Conservation (phyloP, 192 early-diverging fungal genomes). For the Globomyces pollinis-pini region DNA sequence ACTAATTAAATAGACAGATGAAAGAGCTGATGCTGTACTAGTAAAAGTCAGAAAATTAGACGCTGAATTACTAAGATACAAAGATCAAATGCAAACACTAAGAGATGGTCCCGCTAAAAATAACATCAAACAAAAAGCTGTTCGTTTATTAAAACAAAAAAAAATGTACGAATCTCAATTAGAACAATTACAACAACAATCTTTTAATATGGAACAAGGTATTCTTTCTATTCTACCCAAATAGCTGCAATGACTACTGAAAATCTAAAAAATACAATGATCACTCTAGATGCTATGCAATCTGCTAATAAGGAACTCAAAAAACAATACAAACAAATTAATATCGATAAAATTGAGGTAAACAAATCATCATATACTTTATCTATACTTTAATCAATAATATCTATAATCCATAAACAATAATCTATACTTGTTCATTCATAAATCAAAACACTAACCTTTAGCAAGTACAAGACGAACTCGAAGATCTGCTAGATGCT, state of each 20-base stretch:
- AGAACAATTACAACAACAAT: slow-evolving; percentile 90
- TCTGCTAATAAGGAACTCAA: slow-evolving; percentile 90
- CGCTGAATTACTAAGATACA: slow-evolving; percentile 81
- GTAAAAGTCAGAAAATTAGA: slow-evolving; percentile 94
- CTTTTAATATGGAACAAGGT: slow-evolving; percentile 99
- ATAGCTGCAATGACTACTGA: slow-evolving; percentile 69
- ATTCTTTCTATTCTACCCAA: slow-evolving; percentile 32
- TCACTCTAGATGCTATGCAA: slow-evolving; percentile 96
- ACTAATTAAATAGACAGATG: slow-evolving; percentile 89
- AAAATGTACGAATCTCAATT: slow-evolving; percentile 92
- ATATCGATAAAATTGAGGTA: slow-evolving; percentile 92
- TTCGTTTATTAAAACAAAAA: slow-evolving; percentile 87
- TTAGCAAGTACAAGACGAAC: slow-evolving; percentile 91
- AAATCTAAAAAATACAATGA: slow-evolving; percentile 94
- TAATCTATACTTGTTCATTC: slow-evolving; percentile 6
- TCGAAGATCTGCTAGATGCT: slow-evolving; percentile 95
- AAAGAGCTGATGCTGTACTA: slow-evolving; percentile 75
- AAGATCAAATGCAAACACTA: slow-evolving; percentile 94
- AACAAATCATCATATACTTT: too few relatives aligned
- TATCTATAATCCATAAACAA: neutral
- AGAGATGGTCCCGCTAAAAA: slow-evolving; percentile 55
- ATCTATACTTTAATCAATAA: neutral
- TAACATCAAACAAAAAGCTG: slow-evolving; percentile 83
- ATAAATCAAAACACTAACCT: neutral
- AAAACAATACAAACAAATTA: slow-evolving; percentile 90